Evolutionary conservation across 495 filamentous ascomycete genomes (phyloP).

Genomic region (Hypoxylon fragiforme): DNA sequence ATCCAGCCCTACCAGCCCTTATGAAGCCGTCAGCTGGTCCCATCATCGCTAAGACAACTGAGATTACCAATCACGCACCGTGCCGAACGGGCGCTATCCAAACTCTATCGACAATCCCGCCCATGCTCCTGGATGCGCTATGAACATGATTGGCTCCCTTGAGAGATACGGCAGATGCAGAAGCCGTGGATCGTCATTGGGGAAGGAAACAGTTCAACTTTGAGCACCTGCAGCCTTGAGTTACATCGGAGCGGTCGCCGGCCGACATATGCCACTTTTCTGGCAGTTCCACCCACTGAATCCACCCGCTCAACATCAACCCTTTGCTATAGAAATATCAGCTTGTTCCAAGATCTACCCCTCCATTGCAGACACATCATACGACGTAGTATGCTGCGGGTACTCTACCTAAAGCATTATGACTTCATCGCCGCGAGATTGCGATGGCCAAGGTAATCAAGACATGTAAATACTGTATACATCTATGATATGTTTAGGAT

Average conservation of each 20-base stretch:
- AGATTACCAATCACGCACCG: constrained; percentile 30
- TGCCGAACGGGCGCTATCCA: constrained; percentile 34
- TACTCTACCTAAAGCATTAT: constrained; percentile 7
- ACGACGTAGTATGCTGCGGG: constrained; percentile 26
- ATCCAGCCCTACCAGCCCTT: constrained; percentile 10
- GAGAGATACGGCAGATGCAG: constrained; percentile 16
- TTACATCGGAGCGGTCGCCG: constrained; percentile 33
- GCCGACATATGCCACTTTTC: constrained; percentile 8
- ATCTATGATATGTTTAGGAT: constrained; percentile 12
- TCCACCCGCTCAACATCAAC: constrained; percentile 2
- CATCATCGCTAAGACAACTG: constrained; percentile 11
- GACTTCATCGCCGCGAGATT: constrained; percentile 24
- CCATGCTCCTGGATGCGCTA: constrained; percentile 26
- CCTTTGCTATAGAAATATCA: constrained; percentile 11
- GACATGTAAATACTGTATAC: neutral
- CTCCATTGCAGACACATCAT: constrained; percentile 36
- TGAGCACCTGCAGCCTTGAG: constrained; percentile 31
- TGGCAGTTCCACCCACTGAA: constrained; percentile 4
- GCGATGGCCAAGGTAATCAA: neutral
- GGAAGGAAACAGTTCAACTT: constrained; percentile 11
- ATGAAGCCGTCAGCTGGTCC: constrained; percentile 22
- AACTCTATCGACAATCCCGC: constrained; percentile 19
- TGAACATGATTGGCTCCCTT: constrained; percentile 29
- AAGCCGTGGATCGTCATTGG: constrained; percentile 29
- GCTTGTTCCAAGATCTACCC: constrained; percentile 36